phyloP scores from a whole-genome alignment of 2,329 filamentous ascomycete genomes.

The Neonectria hederae region DNA sequence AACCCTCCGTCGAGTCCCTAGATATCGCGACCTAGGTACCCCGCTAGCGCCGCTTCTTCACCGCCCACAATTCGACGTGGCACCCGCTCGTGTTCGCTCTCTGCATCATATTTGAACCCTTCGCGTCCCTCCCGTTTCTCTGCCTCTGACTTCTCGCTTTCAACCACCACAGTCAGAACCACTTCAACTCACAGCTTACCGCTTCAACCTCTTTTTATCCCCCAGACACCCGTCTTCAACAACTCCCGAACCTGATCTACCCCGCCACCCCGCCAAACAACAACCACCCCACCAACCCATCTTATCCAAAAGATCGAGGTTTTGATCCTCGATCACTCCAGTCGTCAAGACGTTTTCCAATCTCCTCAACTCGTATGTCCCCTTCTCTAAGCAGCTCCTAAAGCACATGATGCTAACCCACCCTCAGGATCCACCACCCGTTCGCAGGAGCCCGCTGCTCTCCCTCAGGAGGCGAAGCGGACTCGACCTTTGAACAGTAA shows the following conservation, averaged over 20 bases:
- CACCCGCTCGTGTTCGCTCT: conserved; percentile 17
- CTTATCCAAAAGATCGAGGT: conserved; percentile 59
- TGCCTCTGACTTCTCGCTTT: conserved; percentile 5
- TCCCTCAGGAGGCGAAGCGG: conserved; percentile 85
- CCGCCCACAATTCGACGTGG: conserved; percentile 23
- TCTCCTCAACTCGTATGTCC: conserved; percentile 92
- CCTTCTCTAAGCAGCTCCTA: conserved; percentile 2
- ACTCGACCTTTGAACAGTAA: conserved; percentile 69
- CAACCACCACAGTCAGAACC: conserved; percentile 21
- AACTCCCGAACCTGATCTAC: conserved; percentile 28
- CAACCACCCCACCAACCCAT: conserved; percentile 35
- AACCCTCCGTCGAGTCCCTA: conserved; percentile 28
- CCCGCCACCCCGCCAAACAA: conserved; percentile 40
- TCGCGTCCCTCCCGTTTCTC: conserved; percentile 15
- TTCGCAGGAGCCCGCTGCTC: conserved; percentile 96
- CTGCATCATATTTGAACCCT: conserved; percentile 25
- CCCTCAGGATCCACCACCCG: conserved; percentile 84
- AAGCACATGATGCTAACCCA: conserved; percentile 39
- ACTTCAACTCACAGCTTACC: conserved; percentile 10
- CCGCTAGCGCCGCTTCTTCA: conserved; percentile 38
- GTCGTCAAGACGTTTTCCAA: conserved; percentile 98
- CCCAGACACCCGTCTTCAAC: conserved; percentile 17
- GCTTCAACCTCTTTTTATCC: conserved; percentile 3
- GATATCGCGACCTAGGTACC: conserved; percentile 31
- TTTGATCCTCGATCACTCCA: conserved; percentile 63